A percentile compares a stretch with the other conserved stretches of the same genome.
These are phyloP conservation scores for Cytauxzoon felis DNA, from an alignment of 169 alveolate species.

Conservation along the genomic window DNA sequence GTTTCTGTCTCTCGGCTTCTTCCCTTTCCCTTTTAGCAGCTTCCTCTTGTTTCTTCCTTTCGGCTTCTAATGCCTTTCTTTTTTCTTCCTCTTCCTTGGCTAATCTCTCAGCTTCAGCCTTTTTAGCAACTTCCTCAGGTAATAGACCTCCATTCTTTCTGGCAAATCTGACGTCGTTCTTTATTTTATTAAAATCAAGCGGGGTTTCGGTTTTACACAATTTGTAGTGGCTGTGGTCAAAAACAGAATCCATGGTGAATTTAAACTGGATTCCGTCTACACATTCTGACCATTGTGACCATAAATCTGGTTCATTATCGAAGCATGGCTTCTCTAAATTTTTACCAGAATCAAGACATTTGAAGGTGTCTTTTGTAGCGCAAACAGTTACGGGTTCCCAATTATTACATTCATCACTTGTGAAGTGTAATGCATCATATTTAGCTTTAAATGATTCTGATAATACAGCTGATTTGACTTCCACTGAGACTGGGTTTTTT, in stretches of 20 bases:
- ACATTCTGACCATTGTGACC: conserved; percentile 54
- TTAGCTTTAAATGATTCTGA: too few relatives aligned
- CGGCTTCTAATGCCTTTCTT: background rate
- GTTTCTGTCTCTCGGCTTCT: background rate
- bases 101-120: background rate
- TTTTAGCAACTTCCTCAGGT: background rate
- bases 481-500: conserved; percentile 1
- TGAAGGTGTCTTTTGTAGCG: conserved; percentile 15
- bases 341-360: conserved; percentile 9
- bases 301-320: conserved; percentile 6
- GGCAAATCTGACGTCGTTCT: background rate
- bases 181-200: conserved; percentile 1
- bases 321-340: conserved; percentile 21
- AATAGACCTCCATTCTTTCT: background rate
- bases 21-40: background rate
- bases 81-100: background rate
- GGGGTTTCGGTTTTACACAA: conserved; percentile 10
- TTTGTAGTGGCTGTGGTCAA: conserved; percentile 28
- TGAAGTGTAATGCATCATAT: conserved; percentile 1
- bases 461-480: too few relatives aligned
- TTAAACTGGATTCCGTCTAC: conserved; percentile 31
- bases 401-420: conserved; percentile 6
- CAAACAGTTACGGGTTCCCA: conserved; percentile 55
- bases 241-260: conserved; percentile 30
- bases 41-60: background rate